Conservation (phyloP, 306 rosid species). For the Amphicarpaea edgeworthii region DNA sequence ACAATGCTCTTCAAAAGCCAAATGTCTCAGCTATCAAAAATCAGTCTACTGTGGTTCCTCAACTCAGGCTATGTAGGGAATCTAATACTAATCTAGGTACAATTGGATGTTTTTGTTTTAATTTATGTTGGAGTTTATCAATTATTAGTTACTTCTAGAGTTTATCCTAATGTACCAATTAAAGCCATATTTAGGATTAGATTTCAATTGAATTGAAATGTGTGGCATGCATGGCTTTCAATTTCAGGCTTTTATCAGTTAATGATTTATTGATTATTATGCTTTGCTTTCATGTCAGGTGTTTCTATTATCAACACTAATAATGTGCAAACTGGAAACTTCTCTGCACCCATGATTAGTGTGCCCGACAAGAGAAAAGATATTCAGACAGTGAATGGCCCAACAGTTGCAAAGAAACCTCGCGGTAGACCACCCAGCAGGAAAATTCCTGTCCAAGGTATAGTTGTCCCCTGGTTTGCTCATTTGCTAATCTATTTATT, state of each 20-base stretch:
- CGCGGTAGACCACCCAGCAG: not conserved
- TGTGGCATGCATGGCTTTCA: too few relatives aligned
- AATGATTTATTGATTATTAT: too few relatives aligned
- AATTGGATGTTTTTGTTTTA: too few relatives aligned
- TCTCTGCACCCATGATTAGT: slow-evolving; percentile 49
- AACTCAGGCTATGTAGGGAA: slow-evolving; percentile 14
- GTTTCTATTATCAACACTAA: slow-evolving; percentile 40
- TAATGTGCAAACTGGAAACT: slow-evolving; percentile 50
- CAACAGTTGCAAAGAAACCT: slow-evolving; percentile 10
- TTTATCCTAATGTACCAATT: too few relatives aligned
- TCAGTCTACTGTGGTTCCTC: slow-evolving; percentile 46
- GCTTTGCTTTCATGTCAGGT: too few relatives aligned
- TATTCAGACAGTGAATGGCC: slow-evolving; percentile 39
- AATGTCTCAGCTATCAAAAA: slow-evolving; percentile 5
- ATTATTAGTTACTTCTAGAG: too few relatives aligned
- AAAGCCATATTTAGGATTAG: too few relatives aligned
- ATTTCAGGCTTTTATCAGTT: too few relatives aligned
- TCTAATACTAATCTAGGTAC: slow-evolving; percentile 57
- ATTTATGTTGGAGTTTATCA: too few relatives aligned
- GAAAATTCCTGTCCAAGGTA: not conserved
- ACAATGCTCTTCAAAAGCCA: slow-evolving; percentile 50
- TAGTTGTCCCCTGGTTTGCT: not conserved
- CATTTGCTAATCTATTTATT: too few relatives aligned
- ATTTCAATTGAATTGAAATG: too few relatives aligned
- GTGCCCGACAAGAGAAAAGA: slow-evolving; percentile 64